These are phyloP conservation scores for Fusarium fujikuroi DNA, from an alignment of 2,329 filamentous ascomycete genomes.

Conservation along the genomic window DNA sequence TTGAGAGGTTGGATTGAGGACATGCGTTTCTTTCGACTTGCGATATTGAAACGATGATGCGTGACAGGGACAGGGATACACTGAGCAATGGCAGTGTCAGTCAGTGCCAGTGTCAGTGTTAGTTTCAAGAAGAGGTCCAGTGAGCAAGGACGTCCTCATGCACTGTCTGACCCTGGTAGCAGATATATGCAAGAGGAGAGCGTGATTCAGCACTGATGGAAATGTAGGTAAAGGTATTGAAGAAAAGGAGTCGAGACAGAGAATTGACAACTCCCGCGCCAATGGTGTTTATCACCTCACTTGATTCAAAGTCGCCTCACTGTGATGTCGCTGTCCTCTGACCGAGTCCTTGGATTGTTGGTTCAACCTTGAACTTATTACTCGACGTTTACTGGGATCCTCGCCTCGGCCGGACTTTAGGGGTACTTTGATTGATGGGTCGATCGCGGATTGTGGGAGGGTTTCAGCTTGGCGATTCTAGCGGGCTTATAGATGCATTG, in stretches of 20 bases:
- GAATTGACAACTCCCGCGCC: background rate
- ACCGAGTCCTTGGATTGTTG: constrained; percentile 12
- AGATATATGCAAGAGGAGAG: background rate
- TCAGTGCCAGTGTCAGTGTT: background rate
- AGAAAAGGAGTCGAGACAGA: constrained; percentile 4
- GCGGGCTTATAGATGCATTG: background rate
- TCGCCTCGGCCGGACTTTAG: constrained; percentile 9
- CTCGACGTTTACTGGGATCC: constrained; percentile 22
- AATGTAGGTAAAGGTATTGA: background rate
- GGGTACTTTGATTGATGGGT: constrained; percentile 17
- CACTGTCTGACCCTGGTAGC: background rate
- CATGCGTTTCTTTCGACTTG: constrained; percentile 5
- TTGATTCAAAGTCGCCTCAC: constrained; percentile 32
- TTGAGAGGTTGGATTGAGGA: background rate
- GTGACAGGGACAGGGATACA: constrained; percentile 6
- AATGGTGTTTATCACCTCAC: constrained; percentile 24
- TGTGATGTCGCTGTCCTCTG: constrained; percentile 5
- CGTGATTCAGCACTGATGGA: background rate
- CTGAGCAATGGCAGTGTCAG: background rate
- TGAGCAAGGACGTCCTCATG: background rate
- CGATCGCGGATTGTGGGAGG: constrained; percentile 19
- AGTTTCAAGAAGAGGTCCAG: background rate
- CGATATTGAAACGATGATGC: background rate
- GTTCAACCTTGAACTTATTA: constrained; percentile 23
- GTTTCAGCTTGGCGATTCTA: constrained; percentile 34